Evolutionary conservation across 345 rosid species (phyloP), one percentile per base, ranked within the genome.

Genomic region (Ailanthus altissimus): DNA sequence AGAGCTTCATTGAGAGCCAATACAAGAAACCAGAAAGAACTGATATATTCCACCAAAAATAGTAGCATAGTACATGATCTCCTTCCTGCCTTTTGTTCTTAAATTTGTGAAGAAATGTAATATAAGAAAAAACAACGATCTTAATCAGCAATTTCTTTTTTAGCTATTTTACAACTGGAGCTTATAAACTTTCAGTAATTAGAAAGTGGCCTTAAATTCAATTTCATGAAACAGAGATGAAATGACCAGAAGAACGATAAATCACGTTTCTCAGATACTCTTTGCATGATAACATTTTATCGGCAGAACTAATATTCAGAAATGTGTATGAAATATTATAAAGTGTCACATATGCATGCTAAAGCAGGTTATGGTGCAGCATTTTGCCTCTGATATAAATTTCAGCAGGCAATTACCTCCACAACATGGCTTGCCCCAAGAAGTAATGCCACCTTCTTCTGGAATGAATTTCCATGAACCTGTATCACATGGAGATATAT

Each of bases 391-490:
- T 60, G 8, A 60, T 64, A 68, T 32, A 57, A 62, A 75, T 58
- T 43, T 69, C 76, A n/a, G 70, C 15, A 74, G 73, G 56, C 40
- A 82, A 76, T 89, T 87, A 92, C 99, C 96, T 96, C 97, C 18
- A 80, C 88, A 56, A 71, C 88, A 74, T 90, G 94, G 77, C 87
- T 90, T 70, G 89, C 75, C 58, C 99, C 99, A 82, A 97, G 89
- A 77, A 97, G 90, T 73, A 90, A 74, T 25, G 98, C 93, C 65
- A 85, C 92, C 85, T 92, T 97, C 87, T 97, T 97, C 84, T 91
- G 99, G 85, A 92, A 97, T 46, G 99, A 97, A 84, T 97, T 97
- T 73, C 99, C 99, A 61, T 81, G 93, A 81, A 84, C 95, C 99
- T 97, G 93, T 43, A 70, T 51, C 59, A 58, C 67, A 81, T 28